Conservation (phyloP, 2,329 filamentous ascomycete genomes). For the Moelleriella libera region DNA sequence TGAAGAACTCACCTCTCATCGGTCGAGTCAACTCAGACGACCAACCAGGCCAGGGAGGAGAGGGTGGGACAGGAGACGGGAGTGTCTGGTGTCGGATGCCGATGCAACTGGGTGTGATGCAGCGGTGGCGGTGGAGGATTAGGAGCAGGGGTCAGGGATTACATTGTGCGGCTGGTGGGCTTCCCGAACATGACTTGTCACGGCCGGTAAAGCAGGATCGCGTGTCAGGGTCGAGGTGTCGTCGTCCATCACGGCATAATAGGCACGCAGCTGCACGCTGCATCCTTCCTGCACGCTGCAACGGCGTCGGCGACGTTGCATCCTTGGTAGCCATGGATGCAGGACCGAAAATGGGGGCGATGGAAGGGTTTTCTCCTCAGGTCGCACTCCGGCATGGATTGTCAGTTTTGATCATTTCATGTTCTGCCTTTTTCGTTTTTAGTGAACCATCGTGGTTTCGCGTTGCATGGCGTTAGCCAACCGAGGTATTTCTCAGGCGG, state of each 20-base stretch:
- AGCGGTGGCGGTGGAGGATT: background rate
- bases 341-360: too few relatives aligned
- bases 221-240: background rate
- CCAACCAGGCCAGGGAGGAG: background rate
- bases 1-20: background rate
- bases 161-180: background rate
- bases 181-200: background rate
- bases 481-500: too few relatives aligned
- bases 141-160: conserved; percentile 1
- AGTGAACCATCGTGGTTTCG: too few relatives aligned
- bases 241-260: background rate
- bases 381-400: too few relatives aligned
- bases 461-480: too few relatives aligned
- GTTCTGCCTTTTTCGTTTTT: too few relatives aligned
- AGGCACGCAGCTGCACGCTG: too few relatives aligned
- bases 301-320: background rate
- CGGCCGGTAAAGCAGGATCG: background rate
- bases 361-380: too few relatives aligned
- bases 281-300: background rate
- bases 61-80: background rate
- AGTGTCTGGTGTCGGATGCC: background rate
- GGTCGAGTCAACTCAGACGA: background rate
- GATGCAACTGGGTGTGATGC: background rate
- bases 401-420: too few relatives aligned
- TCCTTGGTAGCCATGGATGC: background rate